Percentiles rank a stretch among this genome's conserved stretches.
Conservation (phyloP, 306 rosid species). For the Medicago ruthenica region DNA sequence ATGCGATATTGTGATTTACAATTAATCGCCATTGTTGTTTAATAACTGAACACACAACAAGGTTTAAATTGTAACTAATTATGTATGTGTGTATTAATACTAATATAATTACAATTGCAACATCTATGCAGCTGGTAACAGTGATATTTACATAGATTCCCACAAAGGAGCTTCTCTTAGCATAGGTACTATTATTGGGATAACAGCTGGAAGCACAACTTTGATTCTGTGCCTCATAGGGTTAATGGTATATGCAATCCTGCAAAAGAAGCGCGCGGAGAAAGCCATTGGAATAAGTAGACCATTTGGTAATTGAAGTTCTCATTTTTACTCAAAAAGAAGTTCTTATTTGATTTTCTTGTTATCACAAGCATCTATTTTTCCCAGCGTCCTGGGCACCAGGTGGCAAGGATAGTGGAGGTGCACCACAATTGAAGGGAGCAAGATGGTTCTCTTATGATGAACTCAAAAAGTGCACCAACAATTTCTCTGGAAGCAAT, state of each 20-base stretch:
- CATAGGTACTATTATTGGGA: slow-evolving; percentile 56
- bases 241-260: slow-evolving; percentile 68
- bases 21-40: background rate
- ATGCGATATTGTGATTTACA: background rate
- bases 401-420: slow-evolving; percentile 87
- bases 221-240: slow-evolving; percentile 73
- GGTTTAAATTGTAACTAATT: background rate
- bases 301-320: slow-evolving; percentile 76
- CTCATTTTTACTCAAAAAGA: background rate
- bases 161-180: slow-evolving; percentile 52
- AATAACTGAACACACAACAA: background rate
- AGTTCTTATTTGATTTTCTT: slow-evolving; percentile 18
- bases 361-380: slow-evolving; percentile 36
- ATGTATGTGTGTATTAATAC: background rate
- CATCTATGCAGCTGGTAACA: slow-evolving; percentile 9
- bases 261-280: slow-evolving; percentile 95
- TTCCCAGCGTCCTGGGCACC: slow-evolving; percentile 91
- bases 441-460: slow-evolving; percentile 98
- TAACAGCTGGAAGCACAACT: slow-evolving; percentile 61
- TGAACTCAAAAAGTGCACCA: slow-evolving; percentile 82
- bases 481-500: slow-evolving; percentile 68
- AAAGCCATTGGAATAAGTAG: slow-evolving; percentile 82
- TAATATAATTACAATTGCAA: background rate
- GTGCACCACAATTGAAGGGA: slow-evolving; percentile 97
- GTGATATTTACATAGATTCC: slow-evolving; percentile 37